Evolutionary conservation across 2,329 filamentous ascomycete genomes (phyloP), one percentile per base, ranked within the genome.

Genomic region (Lasiodiplodia sp.): DNA sequence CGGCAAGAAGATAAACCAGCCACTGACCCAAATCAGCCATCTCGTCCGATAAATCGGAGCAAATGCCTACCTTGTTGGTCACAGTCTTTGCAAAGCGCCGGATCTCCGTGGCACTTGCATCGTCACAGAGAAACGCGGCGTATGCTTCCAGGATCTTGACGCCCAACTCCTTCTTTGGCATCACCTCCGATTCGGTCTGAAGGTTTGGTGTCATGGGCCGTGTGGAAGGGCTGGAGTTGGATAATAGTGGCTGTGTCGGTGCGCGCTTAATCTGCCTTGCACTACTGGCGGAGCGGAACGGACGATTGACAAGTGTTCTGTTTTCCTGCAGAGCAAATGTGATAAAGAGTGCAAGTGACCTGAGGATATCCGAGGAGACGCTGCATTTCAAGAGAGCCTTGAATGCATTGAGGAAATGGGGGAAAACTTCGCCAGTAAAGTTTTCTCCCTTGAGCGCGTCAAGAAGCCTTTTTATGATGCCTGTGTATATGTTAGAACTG

Each of bases 61-160:
- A 25, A 23, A 52, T 70, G 79, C 84, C 75, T 83, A 93, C 92
- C 86, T 97, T 97, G 73, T 97, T 97, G 25, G 95, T 97, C 10
- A 99, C 95, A 1, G 95, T 96, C 75, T 91, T 92, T 5, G 94
- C 93, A 83, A 99, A 98, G 74, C 94, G 96, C 75, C 90, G 89
- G 68, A 97, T 91, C 70, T 91, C 89, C 16, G 83, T 83, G 11
- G 86, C 81, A 71, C 90, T 93, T 25, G 86, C 86, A 73, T 88
- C 88, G 70, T 92, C 89, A 74, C 94, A 97, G 11, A 97, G 83
- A 12, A 97, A 84, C 31, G 90, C 86, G 8, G 91, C 87, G 75
- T 96, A 95, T 80, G 97, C 89, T 71, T 88, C 88, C 23, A 97
- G 82, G 66, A 97, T 87, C 70, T 87, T 89, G 47, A 90, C 86